Evolutionary conservation across 768 basidiomycete genomes (phyloP).

Genomic region (Tylopilus vinaceipallidus): DNA sequence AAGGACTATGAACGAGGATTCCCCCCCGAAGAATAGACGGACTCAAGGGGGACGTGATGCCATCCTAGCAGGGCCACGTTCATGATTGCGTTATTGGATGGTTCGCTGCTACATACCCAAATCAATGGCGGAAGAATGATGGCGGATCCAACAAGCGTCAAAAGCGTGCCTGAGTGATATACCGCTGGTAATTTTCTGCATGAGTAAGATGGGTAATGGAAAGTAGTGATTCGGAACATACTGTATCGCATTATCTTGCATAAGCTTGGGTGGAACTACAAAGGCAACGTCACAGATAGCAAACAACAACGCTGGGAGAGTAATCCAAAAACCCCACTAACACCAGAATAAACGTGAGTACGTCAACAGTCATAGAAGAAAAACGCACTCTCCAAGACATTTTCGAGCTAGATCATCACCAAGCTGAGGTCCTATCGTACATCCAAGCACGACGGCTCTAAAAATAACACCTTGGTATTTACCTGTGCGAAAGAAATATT

Average conservation of each 20-base stretch:
- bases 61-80: conserved; percentile 46
- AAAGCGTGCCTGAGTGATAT: conserved; percentile 58
- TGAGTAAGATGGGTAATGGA: neutral
- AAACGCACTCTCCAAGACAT: conserved; percentile 57
- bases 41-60: conserved; percentile 69
- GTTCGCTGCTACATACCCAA: conserved; percentile 46
- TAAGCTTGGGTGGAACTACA: conserved; percentile 66
- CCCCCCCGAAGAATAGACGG: conserved; percentile 62
- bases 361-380: neutral
- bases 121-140: conserved; percentile 69
- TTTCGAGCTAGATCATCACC: conserved; percentile 65
- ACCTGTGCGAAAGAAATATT: conserved; percentile 40
- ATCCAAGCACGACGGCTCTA: conserved; percentile 53
- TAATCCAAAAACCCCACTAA: conserved; percentile 78
- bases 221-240: conserved; percentile 14
- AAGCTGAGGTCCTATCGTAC: conserved; percentile 63
- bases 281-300: conserved; percentile 57
- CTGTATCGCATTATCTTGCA: conserved; percentile 57
- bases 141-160: conserved; percentile 60
- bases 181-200: conserved; percentile 61
- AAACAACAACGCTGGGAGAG: conserved; percentile 54
- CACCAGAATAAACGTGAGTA: neutral
- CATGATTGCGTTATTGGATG: neutral
- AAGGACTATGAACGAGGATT: no score
- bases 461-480: conserved; percentile 79